Conservation (phyloP, 345 rosid species). For the Sisymbrium altissimum region DNA sequence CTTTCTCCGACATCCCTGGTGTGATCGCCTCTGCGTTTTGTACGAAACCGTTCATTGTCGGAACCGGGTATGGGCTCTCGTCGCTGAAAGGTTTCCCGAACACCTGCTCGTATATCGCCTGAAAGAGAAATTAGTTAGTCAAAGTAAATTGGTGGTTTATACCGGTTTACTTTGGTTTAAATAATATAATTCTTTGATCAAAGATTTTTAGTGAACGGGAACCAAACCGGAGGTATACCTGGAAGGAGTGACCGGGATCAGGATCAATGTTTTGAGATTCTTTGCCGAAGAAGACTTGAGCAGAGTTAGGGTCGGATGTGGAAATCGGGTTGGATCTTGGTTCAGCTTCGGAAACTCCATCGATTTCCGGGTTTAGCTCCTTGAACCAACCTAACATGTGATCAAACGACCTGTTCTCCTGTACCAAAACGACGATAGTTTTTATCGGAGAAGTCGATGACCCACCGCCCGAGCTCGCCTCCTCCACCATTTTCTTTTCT, state of each 20-base stretch:
- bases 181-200: neutral
- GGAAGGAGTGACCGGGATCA: slow-evolving; percentile 71
- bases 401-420: slow-evolving; percentile 89
- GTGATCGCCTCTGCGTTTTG: slow-evolving; percentile 52
- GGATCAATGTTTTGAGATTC: slow-evolving; percentile 58
- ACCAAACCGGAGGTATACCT: slow-evolving; percentile 31
- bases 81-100: slow-evolving; percentile 49
- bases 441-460: slow-evolving; percentile 55
- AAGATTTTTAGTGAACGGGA: neutral
- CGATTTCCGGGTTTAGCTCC: slow-evolving; percentile 49
- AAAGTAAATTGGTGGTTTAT: neutral
- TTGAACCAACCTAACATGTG: slow-evolving; percentile 96
- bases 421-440: slow-evolving; percentile 71
- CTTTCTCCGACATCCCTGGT: slow-evolving; percentile 50
- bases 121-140: neutral
- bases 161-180: neutral
- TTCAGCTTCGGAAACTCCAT: slow-evolving; percentile 68
- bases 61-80: slow-evolving; percentile 21
- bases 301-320: slow-evolving; percentile 51
- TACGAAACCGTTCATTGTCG: slow-evolving; percentile 61
- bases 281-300: slow-evolving; percentile 42
- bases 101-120: slow-evolving; percentile 69
- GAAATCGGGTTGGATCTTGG: slow-evolving; percentile 69
- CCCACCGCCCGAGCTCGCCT: slow-evolving; percentile 20
- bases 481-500: slow-evolving; percentile 30